Evolutionary conservation across 2,329 filamentous ascomycete genomes (phyloP).

Genomic region (Fusarium albosuccineum): DNA sequence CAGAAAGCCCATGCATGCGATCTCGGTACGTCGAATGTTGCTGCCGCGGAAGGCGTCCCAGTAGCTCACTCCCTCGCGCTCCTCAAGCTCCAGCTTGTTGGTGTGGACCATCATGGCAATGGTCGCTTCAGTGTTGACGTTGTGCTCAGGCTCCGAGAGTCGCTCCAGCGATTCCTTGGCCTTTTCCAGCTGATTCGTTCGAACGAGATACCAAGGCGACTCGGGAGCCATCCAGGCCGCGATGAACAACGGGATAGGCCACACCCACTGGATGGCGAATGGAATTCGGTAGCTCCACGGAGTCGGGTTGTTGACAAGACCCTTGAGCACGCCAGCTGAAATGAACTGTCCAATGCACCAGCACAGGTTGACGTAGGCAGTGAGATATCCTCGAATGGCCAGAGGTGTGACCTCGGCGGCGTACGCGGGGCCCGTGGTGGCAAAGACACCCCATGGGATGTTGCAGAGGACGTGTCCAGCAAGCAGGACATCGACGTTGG

Average conservation of each 20-base stretch:
- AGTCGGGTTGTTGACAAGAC: conserved; percentile 51
- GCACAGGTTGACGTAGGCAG: conserved; percentile 60
- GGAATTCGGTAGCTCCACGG: conserved; percentile 57
- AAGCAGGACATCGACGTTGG: conserved; percentile 57
- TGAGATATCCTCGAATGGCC: conserved; percentile 58
- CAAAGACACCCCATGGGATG: conserved; percentile 61
- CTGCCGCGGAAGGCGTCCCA: conserved; percentile 62
- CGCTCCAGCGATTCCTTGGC: conserved; percentile 50
- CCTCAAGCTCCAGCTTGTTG: conserved; percentile 59
- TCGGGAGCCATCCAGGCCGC: conserved; percentile 52
- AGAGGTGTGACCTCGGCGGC: conserved; percentile 59
- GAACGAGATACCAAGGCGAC: conserved; percentile 55
- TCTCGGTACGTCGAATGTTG: conserved; percentile 61
- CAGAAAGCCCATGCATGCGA: conserved; percentile 57
- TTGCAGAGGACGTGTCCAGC: conserved; percentile 62
- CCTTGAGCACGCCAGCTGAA: conserved; percentile 56
- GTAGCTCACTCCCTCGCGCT: conserved; percentile 55
- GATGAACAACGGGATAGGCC: conserved; percentile 52
- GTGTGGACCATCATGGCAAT: conserved; percentile 60
- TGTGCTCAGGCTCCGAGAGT: conserved; percentile 49
- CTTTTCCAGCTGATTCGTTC: conserved; percentile 48
- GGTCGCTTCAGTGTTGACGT: conserved; percentile 53
- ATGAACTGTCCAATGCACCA: conserved; percentile 60
- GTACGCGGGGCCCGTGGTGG: conserved; percentile 58
- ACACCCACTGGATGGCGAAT: conserved; percentile 57